phyloP scores from a whole-genome alignment of 1,284 basidiomycete species.

The Cutaneotrichosporon sp. region DNA sequence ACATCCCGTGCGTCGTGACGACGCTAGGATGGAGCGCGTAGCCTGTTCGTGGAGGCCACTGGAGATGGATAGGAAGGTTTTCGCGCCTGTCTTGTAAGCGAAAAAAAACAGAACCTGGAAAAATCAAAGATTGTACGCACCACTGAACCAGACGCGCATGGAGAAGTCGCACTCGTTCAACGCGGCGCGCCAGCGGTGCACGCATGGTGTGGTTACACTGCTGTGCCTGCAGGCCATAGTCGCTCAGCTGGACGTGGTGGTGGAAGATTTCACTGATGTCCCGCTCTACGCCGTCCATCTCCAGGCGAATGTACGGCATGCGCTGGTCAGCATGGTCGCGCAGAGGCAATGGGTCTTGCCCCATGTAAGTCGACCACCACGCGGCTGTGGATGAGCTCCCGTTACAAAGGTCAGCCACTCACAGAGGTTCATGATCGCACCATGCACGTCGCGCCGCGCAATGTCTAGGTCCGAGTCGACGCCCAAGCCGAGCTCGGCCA shows the following conservation, averaged over 20 bases:
- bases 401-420: background rate
- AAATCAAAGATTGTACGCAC: too few relatives aligned
- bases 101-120: background rate
- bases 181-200: slow-evolving; percentile 13
- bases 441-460: slow-evolving; percentile 21
- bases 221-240: slow-evolving; percentile 18
- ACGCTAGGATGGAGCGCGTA: slow-evolving; percentile 15
- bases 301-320: slow-evolving; percentile 12
- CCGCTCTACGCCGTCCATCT: background rate
- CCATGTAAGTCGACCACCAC: slow-evolving; percentile 22
- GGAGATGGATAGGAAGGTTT: slow-evolving; percentile 11
- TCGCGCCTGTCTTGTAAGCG: slow-evolving; percentile 11
- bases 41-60: slow-evolving; percentile 18
- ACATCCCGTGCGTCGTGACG: slow-evolving; percentile 22
- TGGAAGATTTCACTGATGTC: slow-evolving; percentile 14
- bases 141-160: too few relatives aligned
- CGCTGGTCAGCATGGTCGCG: slow-evolving; percentile 20
- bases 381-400: slow-evolving; percentile 7
- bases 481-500: slow-evolving; percentile 13
- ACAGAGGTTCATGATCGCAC: slow-evolving; percentile 17
- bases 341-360: slow-evolving; percentile 16
- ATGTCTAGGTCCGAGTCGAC: slow-evolving; percentile 19
- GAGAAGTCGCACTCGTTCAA: slow-evolving; percentile 7
- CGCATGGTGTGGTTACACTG: slow-evolving; percentile 19
- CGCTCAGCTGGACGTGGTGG: slow-evolving; percentile 15